Evolutionary conservation across 2,329 filamentous ascomycete species (phyloP), one percentile per base, ranked within the genome.

Genomic region (Pyrenophora seminiperda): DNA sequence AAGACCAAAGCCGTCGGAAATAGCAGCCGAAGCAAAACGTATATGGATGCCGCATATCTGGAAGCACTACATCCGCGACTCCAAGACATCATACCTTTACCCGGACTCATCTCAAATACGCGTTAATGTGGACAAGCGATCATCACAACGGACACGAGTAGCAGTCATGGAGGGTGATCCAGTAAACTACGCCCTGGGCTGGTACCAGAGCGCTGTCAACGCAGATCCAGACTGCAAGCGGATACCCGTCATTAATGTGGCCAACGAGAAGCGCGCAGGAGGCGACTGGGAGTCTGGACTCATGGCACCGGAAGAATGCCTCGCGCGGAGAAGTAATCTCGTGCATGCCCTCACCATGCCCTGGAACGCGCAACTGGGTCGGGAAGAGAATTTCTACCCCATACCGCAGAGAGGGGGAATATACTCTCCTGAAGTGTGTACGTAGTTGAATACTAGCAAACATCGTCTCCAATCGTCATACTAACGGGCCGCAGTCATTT

Each of bases 201-300:
- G 85, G 80, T 78, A 80, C 49, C 69, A 71, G 37, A 70, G 65
- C 41, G 57, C 65, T 15, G 52, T 59, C 39, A 75, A 71, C 32
- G 56, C 62, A 36, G 60, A 53, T 39, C 33, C 56, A 27, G 50
- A 64, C 27, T 61, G 58, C 49, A 74, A 72, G 53, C 71, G 62
- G 34, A 80, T 89, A 47, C 84, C 86, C 0, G 85, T 90, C 50
- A 83, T 90, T 54, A 90, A 87, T 59, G 82, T 85, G 47, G 89
- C 89, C 39, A 90, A 91, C 73, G 88, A 91, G 68, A 88, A 87
- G 66, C 80, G 87, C 30, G 81, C 88, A 0, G 89, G 89, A 7
- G 89, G 89, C n/a, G 88, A 91, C 67, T 92, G 89, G 89, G 88
- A 91, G 62, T 87, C 77, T 29, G 82, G 81, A 7, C 75, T 82